phyloP scores from a whole-genome alignment of 352 stramenopile genomes.

The Globisporangium okanoganense region DNA sequence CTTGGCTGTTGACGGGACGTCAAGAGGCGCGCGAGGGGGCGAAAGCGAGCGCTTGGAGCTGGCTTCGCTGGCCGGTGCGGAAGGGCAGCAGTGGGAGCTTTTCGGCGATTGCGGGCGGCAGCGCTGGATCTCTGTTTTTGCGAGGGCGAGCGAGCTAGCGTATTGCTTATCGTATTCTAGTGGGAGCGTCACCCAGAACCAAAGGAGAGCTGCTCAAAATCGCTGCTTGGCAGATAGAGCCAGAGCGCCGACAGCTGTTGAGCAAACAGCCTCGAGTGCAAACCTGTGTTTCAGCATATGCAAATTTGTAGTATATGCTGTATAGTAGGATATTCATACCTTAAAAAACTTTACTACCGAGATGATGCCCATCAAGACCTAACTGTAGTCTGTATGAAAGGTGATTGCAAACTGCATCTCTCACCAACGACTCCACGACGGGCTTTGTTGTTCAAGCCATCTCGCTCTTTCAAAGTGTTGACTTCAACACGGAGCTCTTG shows the following conservation, averaged over 20 bases:
- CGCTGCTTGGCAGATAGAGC: neutral
- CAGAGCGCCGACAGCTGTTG: neutral
- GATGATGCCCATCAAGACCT: neutral
- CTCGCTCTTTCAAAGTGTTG: neutral
- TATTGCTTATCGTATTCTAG: conserved; percentile 6
- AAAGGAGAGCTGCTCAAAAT: no score
- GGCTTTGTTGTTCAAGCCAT: neutral
- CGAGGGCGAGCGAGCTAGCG: no score
- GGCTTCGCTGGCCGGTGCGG: neutral
- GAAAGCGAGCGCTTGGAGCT: neutral
- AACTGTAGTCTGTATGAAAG: neutral
- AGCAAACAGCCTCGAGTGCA: neutral
- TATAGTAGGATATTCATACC: neutral
- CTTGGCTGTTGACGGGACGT: neutral
- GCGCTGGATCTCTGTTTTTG: neutral
- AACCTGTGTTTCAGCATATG: neutral
- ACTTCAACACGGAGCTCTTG: neutral
- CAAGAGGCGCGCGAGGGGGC: neutral
- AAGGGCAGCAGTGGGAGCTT: neutral
- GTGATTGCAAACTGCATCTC: neutral
- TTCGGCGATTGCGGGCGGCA: neutral
- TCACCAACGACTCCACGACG: neutral
- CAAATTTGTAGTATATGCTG: neutral
- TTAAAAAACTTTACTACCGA: neutral
- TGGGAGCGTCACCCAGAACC: neutral